Conservation (phyloP, 352 stramenopile species). For the Aphanomyces invadans region DNA sequence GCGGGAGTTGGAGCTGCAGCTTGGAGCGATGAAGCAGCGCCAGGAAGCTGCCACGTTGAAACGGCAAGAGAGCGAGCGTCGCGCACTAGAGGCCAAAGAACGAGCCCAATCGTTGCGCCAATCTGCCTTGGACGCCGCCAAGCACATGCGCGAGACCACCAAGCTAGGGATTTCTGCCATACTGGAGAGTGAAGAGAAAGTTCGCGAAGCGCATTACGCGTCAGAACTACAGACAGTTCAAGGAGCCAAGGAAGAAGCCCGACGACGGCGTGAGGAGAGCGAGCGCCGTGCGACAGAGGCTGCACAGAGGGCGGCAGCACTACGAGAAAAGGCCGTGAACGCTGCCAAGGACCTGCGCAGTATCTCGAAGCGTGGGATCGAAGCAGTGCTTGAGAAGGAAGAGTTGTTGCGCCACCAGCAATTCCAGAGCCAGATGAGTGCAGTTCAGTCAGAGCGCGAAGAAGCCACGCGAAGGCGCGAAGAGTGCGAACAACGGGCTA, state of each 20-base stretch:
- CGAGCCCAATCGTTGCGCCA: conserved; percentile 56
- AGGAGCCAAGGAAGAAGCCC: conserved; percentile 38
- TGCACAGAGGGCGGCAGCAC: neutral
- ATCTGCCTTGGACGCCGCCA: conserved; percentile 53
- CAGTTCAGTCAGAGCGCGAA: conserved; percentile 44
- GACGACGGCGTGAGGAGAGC: neutral
- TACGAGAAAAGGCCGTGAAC: conserved; percentile 33
- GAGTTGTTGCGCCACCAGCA: conserved; percentile 43
- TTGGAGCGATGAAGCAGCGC: conserved; percentile 43
- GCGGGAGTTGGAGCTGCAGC: conserved; percentile 35
- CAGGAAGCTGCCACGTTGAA: conserved; percentile 55
- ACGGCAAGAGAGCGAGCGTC: conserved; percentile 60
- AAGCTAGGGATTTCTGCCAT: conserved; percentile 59
- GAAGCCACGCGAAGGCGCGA: conserved; percentile 30
- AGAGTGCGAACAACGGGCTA: conserved; percentile 41
- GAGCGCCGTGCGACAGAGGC: neutral
- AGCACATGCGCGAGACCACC: conserved; percentile 54
- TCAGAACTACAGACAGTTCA: conserved; percentile 43
- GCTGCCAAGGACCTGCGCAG: conserved; percentile 53
- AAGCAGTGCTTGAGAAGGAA: conserved; percentile 52
- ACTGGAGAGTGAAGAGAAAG: conserved; percentile 48
- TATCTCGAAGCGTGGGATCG: conserved; percentile 58
- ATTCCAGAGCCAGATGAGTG: conserved; percentile 37
- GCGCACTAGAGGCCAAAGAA: conserved; percentile 44
- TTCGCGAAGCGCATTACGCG: conserved; percentile 38